A percentile compares a stretch with the other conserved stretches of the same genome.
These are phyloP conservation scores for Astragalus glycyphyllos DNA, from an alignment of 306 rosid genomes.

Conservation along the genomic window DNA sequence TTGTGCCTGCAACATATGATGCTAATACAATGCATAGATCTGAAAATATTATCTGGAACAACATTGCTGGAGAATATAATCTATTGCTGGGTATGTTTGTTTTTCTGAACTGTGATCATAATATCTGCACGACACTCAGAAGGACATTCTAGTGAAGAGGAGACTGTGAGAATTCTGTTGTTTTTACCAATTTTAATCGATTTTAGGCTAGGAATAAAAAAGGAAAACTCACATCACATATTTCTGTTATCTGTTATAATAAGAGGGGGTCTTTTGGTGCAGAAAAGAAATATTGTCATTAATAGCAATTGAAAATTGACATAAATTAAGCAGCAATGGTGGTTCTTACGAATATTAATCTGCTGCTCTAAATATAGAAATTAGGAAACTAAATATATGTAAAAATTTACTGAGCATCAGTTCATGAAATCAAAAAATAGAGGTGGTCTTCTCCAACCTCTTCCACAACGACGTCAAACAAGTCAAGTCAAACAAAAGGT, in stretches of 20 bases:
- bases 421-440: background rate
- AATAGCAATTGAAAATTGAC: slow-evolving; percentile 4
- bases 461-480: too few species aligned
- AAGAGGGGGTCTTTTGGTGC: background rate
- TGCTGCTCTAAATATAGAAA: slow-evolving; percentile 15
- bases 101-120: background rate
- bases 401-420: background rate
- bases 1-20: background rate
- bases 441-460: background rate
- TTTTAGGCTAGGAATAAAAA: background rate
- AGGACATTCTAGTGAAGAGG: slow-evolving; percentile 7
- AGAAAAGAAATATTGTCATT: slow-evolving; percentile 16
- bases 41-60: background rate
- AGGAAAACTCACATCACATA: background rate
- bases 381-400: background rate
- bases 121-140: background rate
- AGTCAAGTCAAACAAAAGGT: too few species aligned
- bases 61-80: background rate
- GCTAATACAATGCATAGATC: slow-evolving; percentile 28
- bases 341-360: slow-evolving; percentile 20
- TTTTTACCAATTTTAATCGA: slow-evolving; percentile 12
- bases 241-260: background rate
- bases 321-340: slow-evolving; percentile 10
- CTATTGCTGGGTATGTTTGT: slow-evolving; percentile 2
- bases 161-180: background rate